Conservation (phyloP, 306 rosid genomes). For the Vigna reflexopilosa region DNA sequence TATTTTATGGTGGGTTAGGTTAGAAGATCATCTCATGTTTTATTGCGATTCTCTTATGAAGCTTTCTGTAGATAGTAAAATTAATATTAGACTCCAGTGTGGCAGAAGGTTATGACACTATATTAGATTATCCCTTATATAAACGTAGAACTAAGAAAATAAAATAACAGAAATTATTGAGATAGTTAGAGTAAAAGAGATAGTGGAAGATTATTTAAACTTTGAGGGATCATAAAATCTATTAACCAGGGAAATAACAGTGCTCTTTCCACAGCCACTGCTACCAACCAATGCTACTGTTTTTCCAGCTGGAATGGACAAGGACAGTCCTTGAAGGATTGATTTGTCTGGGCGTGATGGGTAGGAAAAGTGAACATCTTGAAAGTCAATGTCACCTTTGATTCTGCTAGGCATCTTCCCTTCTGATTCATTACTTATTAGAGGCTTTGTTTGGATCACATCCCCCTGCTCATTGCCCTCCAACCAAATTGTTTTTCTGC, state of each 20-base stretch:
- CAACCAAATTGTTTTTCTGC: too few species aligned
- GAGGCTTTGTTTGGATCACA: conserved; percentile 66
- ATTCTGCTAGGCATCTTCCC: conserved; percentile 54
- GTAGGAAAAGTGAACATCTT: conserved; percentile 67
- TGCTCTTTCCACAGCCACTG: conserved; percentile 98
- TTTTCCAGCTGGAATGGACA: conserved; percentile 82
- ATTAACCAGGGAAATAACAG: conserved; percentile 73
- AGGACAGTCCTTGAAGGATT: conserved; percentile 69
- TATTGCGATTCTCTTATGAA: too few species aligned
- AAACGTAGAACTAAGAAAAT: too few species aligned
- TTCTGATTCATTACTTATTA: conserved; percentile 54
- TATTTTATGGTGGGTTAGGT: too few species aligned
- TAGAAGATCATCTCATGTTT: too few species aligned
- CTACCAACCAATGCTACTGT: conserved; percentile 83
- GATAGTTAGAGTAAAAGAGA: not conserved
- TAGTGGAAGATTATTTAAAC: not conserved
- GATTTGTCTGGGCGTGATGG: conserved; percentile 77
- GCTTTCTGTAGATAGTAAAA: too few species aligned
- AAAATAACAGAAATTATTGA: too few species aligned
- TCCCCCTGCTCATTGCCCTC: too few species aligned
- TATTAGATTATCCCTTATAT: too few species aligned
- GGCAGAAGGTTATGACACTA: too few species aligned
- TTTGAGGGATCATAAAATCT: conserved; percentile 79
- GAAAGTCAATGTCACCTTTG: conserved; percentile 63
- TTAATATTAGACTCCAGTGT: too few species aligned